These are phyloP conservation scores for Aspergillus vadensis DNA, from an alignment of 2,329 filamentous ascomycete species.

Conservation along the genomic window DNA sequence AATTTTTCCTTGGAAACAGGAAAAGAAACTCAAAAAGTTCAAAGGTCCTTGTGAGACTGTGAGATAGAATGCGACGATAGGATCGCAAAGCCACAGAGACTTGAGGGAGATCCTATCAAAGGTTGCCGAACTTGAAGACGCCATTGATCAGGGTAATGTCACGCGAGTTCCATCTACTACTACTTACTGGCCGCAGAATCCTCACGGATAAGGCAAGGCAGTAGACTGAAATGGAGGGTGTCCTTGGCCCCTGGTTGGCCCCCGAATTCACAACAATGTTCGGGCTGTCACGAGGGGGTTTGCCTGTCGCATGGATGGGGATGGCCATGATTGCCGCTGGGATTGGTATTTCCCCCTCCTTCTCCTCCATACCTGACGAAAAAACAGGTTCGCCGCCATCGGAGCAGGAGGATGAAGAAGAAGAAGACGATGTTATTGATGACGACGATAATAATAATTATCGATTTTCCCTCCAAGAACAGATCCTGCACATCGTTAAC, in stretches of 20 bases:
- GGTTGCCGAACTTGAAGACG: not conserved
- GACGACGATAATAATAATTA: not conserved
- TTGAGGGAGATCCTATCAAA: not conserved
- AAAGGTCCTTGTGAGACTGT: no score
- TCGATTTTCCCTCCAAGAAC: not conserved
- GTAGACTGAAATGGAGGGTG: conserved; percentile 13
- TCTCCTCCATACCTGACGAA: not conserved
- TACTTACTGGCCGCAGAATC: not conserved
- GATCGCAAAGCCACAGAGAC: not conserved
- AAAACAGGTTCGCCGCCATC: not conserved
- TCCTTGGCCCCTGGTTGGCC: conserved; percentile 16
- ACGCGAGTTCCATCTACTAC: not conserved
- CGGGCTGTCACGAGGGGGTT: conserved; percentile 17
- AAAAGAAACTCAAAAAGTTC: no score
- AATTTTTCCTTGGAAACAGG: no score
- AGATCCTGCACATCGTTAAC: not conserved
- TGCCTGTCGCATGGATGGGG: conserved; percentile 18
- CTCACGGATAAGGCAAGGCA: not conserved
- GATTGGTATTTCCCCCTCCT: not conserved
- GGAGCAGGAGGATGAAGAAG: not conserved
- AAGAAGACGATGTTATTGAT: not conserved
- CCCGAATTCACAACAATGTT: conserved; percentile 2
- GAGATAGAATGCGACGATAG: not conserved
- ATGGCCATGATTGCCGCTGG: not conserved
- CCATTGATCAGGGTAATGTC: not conserved